Conservation (phyloP, 345 rosid species). For the Psidium guajava region DNA sequence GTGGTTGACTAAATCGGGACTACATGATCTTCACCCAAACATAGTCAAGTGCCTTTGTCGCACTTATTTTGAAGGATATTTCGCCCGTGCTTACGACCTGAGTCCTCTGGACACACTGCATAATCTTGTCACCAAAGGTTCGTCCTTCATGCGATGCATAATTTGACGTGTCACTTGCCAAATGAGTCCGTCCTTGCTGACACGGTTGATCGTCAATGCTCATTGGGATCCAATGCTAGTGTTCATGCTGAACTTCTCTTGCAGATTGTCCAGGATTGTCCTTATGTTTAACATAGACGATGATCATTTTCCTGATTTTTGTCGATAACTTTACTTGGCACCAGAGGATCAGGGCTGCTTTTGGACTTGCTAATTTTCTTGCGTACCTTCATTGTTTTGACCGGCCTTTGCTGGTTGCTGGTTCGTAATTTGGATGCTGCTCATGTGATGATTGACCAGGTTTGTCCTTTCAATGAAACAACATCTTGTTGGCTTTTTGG, state of each 20-base stretch:
- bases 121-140: not conserved
- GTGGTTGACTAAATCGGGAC: not conserved
- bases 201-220: not conserved
- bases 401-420: not conserved
- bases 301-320: not conserved
- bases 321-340: not conserved
- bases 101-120: not conserved
- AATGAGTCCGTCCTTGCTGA: not conserved
- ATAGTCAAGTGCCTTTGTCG: not conserved
- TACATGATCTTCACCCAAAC: not conserved
- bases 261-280: not conserved
- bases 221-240: not conserved
- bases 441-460: not conserved
- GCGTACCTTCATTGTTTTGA: not conserved
- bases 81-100: not conserved
- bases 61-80: not conserved
- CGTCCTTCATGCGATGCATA: not conserved
- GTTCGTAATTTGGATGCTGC: not conserved
- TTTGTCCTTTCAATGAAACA: not conserved
- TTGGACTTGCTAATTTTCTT: not conserved
- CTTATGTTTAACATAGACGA: not conserved
- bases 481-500: not conserved
- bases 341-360: not conserved
- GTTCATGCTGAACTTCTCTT: not conserved
- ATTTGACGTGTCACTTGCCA: not conserved